A percentile compares a stretch with the other conserved stretches of the same genome.
Conservation (phyloP, 768 basidiomycete genomes). For the Austroboletus eburneus region DNA sequence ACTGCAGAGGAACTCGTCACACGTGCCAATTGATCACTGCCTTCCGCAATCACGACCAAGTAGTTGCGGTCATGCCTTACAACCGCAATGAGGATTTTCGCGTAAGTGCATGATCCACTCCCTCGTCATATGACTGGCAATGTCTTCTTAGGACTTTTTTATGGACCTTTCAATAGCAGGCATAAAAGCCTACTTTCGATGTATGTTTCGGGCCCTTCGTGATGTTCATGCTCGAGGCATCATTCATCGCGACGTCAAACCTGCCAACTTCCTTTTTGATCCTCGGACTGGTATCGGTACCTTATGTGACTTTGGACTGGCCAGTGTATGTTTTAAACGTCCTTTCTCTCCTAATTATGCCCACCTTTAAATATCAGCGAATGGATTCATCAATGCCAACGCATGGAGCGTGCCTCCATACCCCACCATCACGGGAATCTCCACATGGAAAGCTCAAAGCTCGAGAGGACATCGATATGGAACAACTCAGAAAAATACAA, state of each 20-base stretch:
- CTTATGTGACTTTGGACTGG: conserved; percentile 93
- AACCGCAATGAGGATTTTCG: conserved; percentile 91
- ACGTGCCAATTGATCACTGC: conserved; percentile 93
- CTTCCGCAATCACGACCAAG: conserved; percentile 86
- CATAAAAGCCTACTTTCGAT: conserved; percentile 84
- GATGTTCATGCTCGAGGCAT: conserved; percentile 84
- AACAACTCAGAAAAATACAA: conserved; percentile 53
- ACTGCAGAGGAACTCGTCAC: conserved; percentile 79
- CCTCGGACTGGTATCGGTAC: conserved; percentile 78
- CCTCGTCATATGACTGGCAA: conserved; percentile 6
- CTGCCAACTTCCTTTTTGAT: conserved; percentile 95
- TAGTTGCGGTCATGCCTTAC: conserved; percentile 92
- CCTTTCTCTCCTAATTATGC: neutral
- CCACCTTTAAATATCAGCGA: conserved; percentile 39
- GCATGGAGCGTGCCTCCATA: conserved; percentile 73
- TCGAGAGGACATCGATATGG: conserved; percentile 43
- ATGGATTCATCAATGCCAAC: conserved; percentile 44
- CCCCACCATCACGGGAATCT: conserved; percentile 49
- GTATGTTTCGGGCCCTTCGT: conserved; percentile 84
- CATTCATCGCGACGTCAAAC: conserved; percentile 97
- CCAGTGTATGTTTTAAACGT: conserved; percentile 59
- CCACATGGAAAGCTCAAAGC: conserved; percentile 65
- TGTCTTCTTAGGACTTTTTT: conserved; percentile 64
- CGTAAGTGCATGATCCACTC: conserved; percentile 44
- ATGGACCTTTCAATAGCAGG: conserved; percentile 65